Percentiles rank a stretch among this genome's conserved stretches.
Conservation (phyloP, 768 basidiomycete species). For the Rhodotorula toruloides region DNA sequence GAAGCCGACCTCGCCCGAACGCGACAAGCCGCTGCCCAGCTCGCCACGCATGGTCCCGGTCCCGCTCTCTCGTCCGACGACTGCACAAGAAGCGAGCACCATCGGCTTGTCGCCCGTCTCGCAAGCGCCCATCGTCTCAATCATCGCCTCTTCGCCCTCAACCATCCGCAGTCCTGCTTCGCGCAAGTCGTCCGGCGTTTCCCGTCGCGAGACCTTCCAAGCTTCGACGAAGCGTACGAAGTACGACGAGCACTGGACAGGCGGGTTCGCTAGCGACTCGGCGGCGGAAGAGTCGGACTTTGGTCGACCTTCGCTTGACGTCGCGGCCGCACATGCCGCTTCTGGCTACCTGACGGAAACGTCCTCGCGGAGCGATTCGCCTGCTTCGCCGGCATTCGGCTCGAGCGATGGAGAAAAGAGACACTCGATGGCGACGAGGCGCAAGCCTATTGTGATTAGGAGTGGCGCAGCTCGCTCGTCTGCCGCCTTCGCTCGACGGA, state of each 20-base stretch:
- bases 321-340: background rate
- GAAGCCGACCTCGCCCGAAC: too few species aligned
- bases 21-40: background rate
- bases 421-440: background rate
- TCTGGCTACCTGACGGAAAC: too few species aligned
- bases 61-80: too few species aligned
- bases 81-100: background rate
- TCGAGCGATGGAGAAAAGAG: background rate
- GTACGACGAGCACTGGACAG: conserved; percentile 1
- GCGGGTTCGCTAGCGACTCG: background rate
- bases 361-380: too few species aligned
- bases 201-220: background rate
- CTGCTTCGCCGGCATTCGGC: background rate
- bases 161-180: background rate
- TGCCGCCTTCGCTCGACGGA: conserved; percentile 6
- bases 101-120: background rate
- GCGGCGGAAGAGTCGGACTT: conserved; percentile 6
- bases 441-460: conserved; percentile 14
- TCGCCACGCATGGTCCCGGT: too few species aligned
- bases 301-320: background rate
- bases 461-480: conserved; percentile 7
- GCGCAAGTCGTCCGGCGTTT: background rate
- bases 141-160: background rate
- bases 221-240: background rate
- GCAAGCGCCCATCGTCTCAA: too few species aligned